Base-by-base conservation (phyloP, 441 rosid genomes). In the Manihot esculenta region DNA sequence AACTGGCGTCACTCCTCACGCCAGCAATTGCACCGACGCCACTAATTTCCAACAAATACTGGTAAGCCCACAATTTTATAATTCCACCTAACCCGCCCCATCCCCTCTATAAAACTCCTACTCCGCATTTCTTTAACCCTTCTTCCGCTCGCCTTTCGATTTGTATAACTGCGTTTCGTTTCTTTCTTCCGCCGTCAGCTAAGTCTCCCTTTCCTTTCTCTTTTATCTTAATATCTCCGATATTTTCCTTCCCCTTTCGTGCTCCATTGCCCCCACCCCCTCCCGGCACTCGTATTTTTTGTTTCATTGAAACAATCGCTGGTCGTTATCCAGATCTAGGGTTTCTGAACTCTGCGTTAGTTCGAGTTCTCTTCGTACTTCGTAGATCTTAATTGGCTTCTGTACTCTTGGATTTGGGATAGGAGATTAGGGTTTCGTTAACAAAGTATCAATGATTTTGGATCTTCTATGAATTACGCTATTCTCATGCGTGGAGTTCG, bases 401-500 rank as follows among this genome's bases (percentile, higher is more conserved):
- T 5, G 17, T 11, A 30, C 23, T 58, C 62, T 57, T 54, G 8
- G 65, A 66, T 55, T 45, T 58, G 62, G 72, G 50, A 42, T 55
- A 44, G 20, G 24, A 48, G 53, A 44, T 66, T 58, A 41, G 77
- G 74, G 61, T 26, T 33, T 18, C 42, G 50, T 27, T 0, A 18
- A 24, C 61, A 63, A 44, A 35, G 7, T 4, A 67, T 73, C 76
- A 23, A 86, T 86, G 88, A 71, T 60, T 75, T 72, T 77, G 60
- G 84, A 72, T 77, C 76, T 74, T 86, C 85, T 83, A 83, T 90
- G 92, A 88, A 24, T 71, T 82, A 48, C 74, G 77, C 82, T 3
- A 79, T 86, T 47, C 82, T 83, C 73, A 88, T 88, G 82, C 89
- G 89, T 74, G 90, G 89, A 44, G 82, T 93, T 69, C 90, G 97